A percentile compares a stretch with the other conserved stretches of the same genome.
Evolutionary conservation across 2,329 filamentous ascomycete genomes (phyloP).

Genomic region (Sporothrix mexicana): DNA sequence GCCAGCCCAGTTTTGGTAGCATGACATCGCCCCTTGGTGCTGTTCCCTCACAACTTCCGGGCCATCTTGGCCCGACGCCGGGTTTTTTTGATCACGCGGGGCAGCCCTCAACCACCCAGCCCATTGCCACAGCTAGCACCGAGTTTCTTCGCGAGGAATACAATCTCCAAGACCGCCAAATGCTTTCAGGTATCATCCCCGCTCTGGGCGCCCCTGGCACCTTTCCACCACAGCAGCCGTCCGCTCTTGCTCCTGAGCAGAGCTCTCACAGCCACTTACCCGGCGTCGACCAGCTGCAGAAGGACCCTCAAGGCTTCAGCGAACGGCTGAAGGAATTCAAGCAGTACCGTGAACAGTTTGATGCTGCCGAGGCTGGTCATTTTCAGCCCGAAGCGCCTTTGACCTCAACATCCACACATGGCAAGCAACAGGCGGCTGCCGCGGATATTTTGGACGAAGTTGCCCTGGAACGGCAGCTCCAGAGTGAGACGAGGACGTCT

Average conservation of each 20-base stretch:
- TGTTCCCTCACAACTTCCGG: slow-evolving; percentile 57
- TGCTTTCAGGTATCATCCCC: slow-evolving; percentile 53
- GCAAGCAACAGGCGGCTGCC: slow-evolving; percentile 28
- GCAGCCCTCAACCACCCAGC: slow-evolving; percentile 50
- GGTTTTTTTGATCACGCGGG: slow-evolving; percentile 72
- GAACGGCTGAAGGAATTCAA: slow-evolving; percentile 86
- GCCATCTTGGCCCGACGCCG: slow-evolving; percentile 63
- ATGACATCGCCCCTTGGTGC: slow-evolving; percentile 83
- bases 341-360: slow-evolving; percentile 74
- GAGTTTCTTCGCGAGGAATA: slow-evolving; percentile 73
- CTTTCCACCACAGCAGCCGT: slow-evolving; percentile 47
- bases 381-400: slow-evolving; percentile 40
- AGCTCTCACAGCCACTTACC: slow-evolving; percentile 57
- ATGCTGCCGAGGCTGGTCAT: slow-evolving; percentile 54
- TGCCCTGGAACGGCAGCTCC: slow-evolving; percentile 31
- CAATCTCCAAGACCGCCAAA: slow-evolving; percentile 58
- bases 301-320: slow-evolving; percentile 64
- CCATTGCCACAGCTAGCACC: slow-evolving; percentile 53
- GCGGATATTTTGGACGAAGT: slow-evolving; percentile 33
- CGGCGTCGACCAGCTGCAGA: slow-evolving; percentile 55
- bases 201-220: slow-evolving; percentile 43
- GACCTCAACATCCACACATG: background rate
- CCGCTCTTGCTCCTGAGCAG: slow-evolving; percentile 47
- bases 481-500: slow-evolving; percentile 9
- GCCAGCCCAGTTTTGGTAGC: slow-evolving; percentile 94